These are phyloP conservation scores for Pythium biforme DNA, from an alignment of 352 stramenopile species.

Conservation along the genomic window DNA sequence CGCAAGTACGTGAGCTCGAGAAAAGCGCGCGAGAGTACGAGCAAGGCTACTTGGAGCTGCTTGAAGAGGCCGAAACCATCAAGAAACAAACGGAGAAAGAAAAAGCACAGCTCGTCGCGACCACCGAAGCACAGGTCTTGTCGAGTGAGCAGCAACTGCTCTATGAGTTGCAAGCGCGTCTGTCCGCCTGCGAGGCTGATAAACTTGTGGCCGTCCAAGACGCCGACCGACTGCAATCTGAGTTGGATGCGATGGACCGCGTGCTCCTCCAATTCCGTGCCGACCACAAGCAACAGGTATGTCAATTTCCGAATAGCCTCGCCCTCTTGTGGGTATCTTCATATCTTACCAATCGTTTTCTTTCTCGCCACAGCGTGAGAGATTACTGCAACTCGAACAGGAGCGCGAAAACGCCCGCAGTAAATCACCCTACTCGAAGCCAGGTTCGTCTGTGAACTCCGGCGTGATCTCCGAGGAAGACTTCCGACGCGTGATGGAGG, in stretches of 20 bases:
- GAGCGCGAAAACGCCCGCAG: constrained; percentile 32
- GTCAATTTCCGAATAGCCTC: no score
- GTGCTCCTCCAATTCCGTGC: constrained; percentile 67
- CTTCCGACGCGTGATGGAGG: constrained; percentile 49
- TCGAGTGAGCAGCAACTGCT: constrained; percentile 55
- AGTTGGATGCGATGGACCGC: constrained; percentile 54
- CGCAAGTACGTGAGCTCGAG: constrained; percentile 39
- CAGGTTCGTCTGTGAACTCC: constrained; percentile 2
- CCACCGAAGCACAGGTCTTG: constrained; percentile 43
- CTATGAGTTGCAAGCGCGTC: constrained; percentile 60
- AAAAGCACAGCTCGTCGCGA: constrained; percentile 44
- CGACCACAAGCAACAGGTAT: constrained; percentile 52
- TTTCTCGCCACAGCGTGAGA: constrained; percentile 35
- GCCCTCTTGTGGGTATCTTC: no score
- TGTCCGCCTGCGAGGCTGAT: constrained; percentile 57
- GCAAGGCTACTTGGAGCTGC: constrained; percentile 57
- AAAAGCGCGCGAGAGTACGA: constrained; percentile 60
- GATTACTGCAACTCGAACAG: constrained; percentile 46
- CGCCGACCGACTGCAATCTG: constrained; percentile 46
- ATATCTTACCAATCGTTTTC: neutral
- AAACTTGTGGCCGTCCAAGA: constrained; percentile 62
- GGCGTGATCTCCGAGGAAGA: constrained; percentile 32
- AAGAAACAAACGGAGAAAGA: constrained; percentile 51
- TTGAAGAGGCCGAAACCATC: constrained; percentile 36
- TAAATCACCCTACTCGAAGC: constrained; percentile 1